Evolutionary conservation across 257 asterid species (phyloP), one percentile per base, ranked within the genome.

Genomic region (Primulina huaijiensis): DNA sequence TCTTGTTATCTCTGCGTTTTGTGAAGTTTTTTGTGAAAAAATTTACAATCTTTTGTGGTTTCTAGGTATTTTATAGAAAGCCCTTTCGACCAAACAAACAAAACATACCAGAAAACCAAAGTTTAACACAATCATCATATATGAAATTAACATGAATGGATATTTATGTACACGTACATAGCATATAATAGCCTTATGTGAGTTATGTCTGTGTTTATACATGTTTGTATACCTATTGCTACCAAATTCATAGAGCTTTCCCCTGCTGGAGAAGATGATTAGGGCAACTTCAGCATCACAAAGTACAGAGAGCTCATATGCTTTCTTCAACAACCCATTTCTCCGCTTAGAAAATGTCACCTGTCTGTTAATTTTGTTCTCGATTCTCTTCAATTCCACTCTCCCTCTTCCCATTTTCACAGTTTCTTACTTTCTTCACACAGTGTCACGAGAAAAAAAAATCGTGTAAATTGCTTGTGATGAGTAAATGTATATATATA

Each of bases 241-340:
- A 56, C 90, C 95, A 76, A 92, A 92, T 75, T 92, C 97, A 64
- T 84, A 92, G 80, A 92, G 97, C 74, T 92, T 92, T 5, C 98
- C 97, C 1, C 97, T 85, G 78, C 88, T 85, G 56, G 98, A 92
- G 90, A 92, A 92, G 82, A 92, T 90, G 86, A 92, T 90, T 53
- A 92, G 96, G n/a, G 93, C 98, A 17, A 92, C 89, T 75, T 90
- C 98, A 64, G 98, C 98, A 79, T 92, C 98, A 80, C 98, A 92
- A 7, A 92, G 96, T 17, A 92, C 97, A 61, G 98, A 92, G 8
- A 92, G 88, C 37, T 92, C 98, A 78, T 88, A 92, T 57, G 98
- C 98, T 83, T 92, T 92, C 89, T 92, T 92, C 31, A 92, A 85
- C 46, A 92, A 75, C 69, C 98, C 98, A 90, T 90, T 90, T 79